A percentile compares a stretch with the other conserved stretches of the same genome.
phyloP scores from a whole-genome alignment of 192 early-diverging fungal species.

The Coemansia reversa region DNA sequence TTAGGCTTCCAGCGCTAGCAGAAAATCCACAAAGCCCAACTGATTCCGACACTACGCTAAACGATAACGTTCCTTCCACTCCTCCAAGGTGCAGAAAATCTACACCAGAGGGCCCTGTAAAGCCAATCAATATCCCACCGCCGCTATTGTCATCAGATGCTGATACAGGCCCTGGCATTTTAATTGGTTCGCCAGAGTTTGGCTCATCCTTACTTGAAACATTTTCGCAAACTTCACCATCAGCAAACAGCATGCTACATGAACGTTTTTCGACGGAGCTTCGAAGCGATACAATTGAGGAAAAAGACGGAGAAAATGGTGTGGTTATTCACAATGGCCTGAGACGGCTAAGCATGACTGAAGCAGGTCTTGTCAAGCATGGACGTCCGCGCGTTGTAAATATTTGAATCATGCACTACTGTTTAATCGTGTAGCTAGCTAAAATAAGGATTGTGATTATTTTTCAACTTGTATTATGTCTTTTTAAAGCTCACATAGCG shows the following conservation, averaged over 20 bases:
- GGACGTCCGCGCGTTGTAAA: constrained; percentile 42
- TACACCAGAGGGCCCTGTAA: neutral
- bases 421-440: constrained; percentile 1
- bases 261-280: constrained; percentile 26
- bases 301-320: constrained; percentile 39
- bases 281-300: constrained; percentile 20
- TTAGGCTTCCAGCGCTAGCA: neutral
- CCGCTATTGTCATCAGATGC: neutral
- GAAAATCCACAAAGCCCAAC: constrained; percentile 3
- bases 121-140: neutral
- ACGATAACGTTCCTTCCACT: neutral
- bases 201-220: neutral
- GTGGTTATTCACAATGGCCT: constrained; percentile 43
- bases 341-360: constrained; percentile 37
- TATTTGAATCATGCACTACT: constrained; percentile 9
- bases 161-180: neutral
- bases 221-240: constrained; percentile 23
- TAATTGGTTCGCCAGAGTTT: neutral
- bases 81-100: neutral
- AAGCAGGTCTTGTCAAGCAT: constrained; percentile 18
- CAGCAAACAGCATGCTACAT: constrained; percentile 14
- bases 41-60: constrained; percentile 8
- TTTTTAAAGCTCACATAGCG: too few relatives aligned
- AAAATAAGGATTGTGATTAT: constrained; percentile 7
- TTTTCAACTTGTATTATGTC: too few relatives aligned